Base-by-base conservation (phyloP, 192 early-diverging fungal genomes). In the Neocallimastix lanati region DNA sequence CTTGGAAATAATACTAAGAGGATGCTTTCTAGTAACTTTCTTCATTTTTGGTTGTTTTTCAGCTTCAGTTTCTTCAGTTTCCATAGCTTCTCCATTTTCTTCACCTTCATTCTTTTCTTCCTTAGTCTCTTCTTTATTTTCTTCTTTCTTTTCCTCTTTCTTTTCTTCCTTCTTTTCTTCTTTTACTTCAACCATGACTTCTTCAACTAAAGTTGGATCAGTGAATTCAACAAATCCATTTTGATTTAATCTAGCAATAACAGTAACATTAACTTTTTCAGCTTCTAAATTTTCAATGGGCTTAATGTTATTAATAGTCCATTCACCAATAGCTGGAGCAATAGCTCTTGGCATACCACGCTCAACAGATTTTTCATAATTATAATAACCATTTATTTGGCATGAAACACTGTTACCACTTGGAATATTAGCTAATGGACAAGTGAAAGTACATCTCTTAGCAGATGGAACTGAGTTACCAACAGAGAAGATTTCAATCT, bases 241-340 rank as follows among this genome's bases (percentile, higher is more conserved):
- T 79, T 90, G 88, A 83, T 96, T 94, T 80, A 99, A 88, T 79
- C 90, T 88, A 33, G 93, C 92, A 92, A 96, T 97, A 84, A 97
- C 92, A 87, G 95, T 96, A 87, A 99, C 84, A 67, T 92, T 93
- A 76, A 94, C 88, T 81, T 89, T 90, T 28, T 82, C 82, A 18
- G 81, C 78, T 30, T 79, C 79, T n/a, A 28, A 28, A 28, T 29
- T 29, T 76, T 82, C 84, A 28, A 79, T 36, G 78, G 83, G 81
- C 82, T 87, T 88, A 82, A 99, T 95, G 77, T 93, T 91, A 86
- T 92, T 93, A 85, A 99, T 84, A 37, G 89, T 90, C 88, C 93
- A 97, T 76, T 88, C 90, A 76, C 94, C 95, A 83, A 99, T 92
- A 88, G 90, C 90, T 80, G 90, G 83, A 83, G 90, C 92, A 82